These are phyloP conservation scores for Phialocephala subalpina DNA, from an alignment of 2,329 filamentous ascomycete genomes.

Conservation along the genomic window DNA sequence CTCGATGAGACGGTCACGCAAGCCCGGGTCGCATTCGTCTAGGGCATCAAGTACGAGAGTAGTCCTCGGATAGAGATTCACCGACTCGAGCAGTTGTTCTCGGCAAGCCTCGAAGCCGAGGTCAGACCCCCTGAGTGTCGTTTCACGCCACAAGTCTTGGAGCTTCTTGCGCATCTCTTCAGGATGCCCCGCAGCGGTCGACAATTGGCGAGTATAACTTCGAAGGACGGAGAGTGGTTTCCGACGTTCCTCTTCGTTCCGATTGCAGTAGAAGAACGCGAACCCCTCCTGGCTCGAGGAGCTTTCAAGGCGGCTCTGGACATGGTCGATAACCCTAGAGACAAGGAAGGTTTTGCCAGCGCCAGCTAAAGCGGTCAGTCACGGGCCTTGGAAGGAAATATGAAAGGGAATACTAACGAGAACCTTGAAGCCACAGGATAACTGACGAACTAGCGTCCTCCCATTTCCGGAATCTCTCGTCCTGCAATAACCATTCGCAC, in stretches of 20 bases:
- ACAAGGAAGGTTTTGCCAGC: constrained; percentile 42
- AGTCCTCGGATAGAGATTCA: constrained; percentile 42
- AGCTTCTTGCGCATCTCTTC: constrained; percentile 29
- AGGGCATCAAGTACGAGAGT: constrained; percentile 48
- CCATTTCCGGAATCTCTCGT: constrained; percentile 25
- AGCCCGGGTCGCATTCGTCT: constrained; percentile 45
- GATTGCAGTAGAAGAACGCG: constrained; percentile 48
- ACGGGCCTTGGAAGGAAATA: neutral
- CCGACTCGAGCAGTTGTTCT: constrained; percentile 35
- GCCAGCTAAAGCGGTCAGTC: constrained; percentile 32
- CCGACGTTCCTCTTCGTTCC: constrained; percentile 39
- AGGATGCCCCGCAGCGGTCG: constrained; percentile 30
- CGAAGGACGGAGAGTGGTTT: constrained; percentile 43
- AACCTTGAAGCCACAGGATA: constrained; percentile 30
- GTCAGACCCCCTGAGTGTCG: constrained; percentile 20
- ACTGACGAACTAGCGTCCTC: constrained; percentile 20
- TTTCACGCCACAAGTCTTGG: constrained; percentile 10
- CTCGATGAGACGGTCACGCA: constrained; percentile 41
- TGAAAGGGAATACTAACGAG: constrained; percentile 8
- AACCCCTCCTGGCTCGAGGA: constrained; percentile 36
- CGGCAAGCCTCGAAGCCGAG: constrained; percentile 29
- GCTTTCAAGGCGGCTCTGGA: constrained; percentile 22
- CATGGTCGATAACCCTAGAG: constrained; percentile 40
- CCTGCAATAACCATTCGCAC: constrained; percentile 29
- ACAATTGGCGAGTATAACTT: constrained; percentile 44